Conservation (phyloP, 768 basidiomycete genomes). For the Hericium coralloides region DNA sequence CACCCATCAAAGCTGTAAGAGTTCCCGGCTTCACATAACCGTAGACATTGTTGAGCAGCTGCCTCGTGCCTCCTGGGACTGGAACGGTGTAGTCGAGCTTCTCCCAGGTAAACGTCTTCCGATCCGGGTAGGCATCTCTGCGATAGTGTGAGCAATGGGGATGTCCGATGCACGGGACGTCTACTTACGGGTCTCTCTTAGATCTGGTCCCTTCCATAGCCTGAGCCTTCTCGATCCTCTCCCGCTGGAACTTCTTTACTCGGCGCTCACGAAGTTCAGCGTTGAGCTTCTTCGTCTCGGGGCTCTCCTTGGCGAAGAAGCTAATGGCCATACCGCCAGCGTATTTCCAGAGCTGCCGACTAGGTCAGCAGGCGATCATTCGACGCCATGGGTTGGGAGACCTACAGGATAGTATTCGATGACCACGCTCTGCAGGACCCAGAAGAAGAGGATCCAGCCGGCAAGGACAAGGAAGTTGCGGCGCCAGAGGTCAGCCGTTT, state of each 20-base stretch:
- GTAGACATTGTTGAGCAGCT: slow-evolving; percentile 67
- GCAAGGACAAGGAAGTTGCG: slow-evolving; percentile 66
- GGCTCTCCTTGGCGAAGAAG: slow-evolving; percentile 55
- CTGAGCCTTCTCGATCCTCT: slow-evolving; percentile 18
- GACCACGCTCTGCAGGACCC: slow-evolving; percentile 55
- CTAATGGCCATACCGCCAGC: slow-evolving; percentile 49
- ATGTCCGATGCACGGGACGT: no score
- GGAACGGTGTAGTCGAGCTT: slow-evolving; percentile 70
- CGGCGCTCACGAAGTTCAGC: slow-evolving; percentile 44
- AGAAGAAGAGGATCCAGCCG: slow-evolving; percentile 63
- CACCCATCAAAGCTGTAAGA: slow-evolving; percentile 83
- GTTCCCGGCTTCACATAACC: slow-evolving; percentile 83
- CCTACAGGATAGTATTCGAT: slow-evolving; percentile 53
- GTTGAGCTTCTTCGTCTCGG: slow-evolving; percentile 47
- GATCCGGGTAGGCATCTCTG: slow-evolving; percentile 13
- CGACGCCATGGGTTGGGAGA: slow-evolving; percentile 7
- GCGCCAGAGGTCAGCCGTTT: slow-evolving; percentile 51
- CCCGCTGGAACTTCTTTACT: slow-evolving; percentile 17
- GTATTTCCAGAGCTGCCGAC: slow-evolving; percentile 26
- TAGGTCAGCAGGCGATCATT: background rate
- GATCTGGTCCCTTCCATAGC: slow-evolving; percentile 17
- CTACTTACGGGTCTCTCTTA: slow-evolving; percentile 50
- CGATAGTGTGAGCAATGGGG: background rate
- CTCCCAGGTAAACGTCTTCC: slow-evolving; percentile 78
- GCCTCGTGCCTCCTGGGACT: slow-evolving; percentile 46